Base-by-base conservation (phyloP, 192 early-diverging fungal genomes). In the Umbelopsis ramanniana region DNA sequence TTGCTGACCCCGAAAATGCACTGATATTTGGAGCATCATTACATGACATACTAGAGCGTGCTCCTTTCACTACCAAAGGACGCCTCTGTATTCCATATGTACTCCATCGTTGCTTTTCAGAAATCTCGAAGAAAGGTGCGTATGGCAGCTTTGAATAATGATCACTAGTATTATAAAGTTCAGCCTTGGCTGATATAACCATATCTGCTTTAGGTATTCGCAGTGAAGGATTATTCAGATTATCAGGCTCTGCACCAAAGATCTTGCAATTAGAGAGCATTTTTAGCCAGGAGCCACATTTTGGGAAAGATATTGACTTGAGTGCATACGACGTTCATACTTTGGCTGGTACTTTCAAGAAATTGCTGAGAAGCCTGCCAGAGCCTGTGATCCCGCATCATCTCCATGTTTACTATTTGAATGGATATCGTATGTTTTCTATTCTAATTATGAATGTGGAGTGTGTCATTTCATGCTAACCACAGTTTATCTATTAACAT, bases 371-470 rank as follows among this genome's bases (percentile, higher is more conserved):
- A 6, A 63, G 33, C 57, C 29, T 63, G 2, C 57, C 57, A 37
- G 57, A 63, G 17, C 57, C 57, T 14, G 57, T 63, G 14, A 63
- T 63, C 33, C 57, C 57, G 12, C 57, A 63, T 37, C 9, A 37
- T 8, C 19, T 63, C 7, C 57, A 63, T 37, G 2, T 63, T 17
- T 63, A 63, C 33, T 63, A 63, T 63, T 17, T 63, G 57, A 63
- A 63, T 37, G 57, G 57, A 63, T 63, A n/a, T 33, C 11, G 57
- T 63, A 63, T 11, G 57, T 63, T 11, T n/a, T 54, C 53, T 52
- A 8, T 0, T n/a, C 22, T 19, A 52, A 1, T 2, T 52, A 19
- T 52, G 6, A 4, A 7, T 22, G 17, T 2, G 15, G 1, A 21
- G 15, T 54, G 26, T 2, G 0, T 54, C 4, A 26, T 54, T 10